Percentiles rank a stretch among this genome's conserved stretches.
Evolutionary conservation across 2,329 filamentous ascomycete species (phyloP).

Genomic region (Tolypocladium nubicola): DNA sequence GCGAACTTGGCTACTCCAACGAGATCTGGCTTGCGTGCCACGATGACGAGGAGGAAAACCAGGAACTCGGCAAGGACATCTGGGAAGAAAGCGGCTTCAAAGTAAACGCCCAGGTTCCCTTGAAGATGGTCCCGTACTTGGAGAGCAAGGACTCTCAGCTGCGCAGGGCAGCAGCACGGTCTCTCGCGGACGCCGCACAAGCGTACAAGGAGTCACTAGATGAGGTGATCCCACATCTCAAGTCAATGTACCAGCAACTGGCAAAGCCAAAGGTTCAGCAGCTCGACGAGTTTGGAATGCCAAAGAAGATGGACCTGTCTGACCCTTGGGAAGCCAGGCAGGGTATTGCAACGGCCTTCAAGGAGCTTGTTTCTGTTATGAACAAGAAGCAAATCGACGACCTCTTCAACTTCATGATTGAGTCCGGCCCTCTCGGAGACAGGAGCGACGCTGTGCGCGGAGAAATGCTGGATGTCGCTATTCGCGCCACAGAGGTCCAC

Average conservation of each 20-base stretch:
- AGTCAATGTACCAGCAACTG: constrained; percentile 63
- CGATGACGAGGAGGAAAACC: constrained; percentile 82
- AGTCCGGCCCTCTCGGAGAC: constrained; percentile 79
- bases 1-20: constrained; percentile 73
- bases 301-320: constrained; percentile 72
- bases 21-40: constrained; percentile 92
- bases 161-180: constrained; percentile 70
- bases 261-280: constrained; percentile 75
- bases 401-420: constrained; percentile 79
- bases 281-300: constrained; percentile 90
- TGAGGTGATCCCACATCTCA: constrained; percentile 52
- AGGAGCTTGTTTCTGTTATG: constrained; percentile 65
- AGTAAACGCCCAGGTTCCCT: constrained; percentile 52
- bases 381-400: constrained; percentile 58
- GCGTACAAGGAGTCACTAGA: constrained; percentile 49
- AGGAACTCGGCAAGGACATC: constrained; percentile 71
- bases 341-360: constrained; percentile 80
- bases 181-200: constrained; percentile 64
- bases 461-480: constrained; percentile 88
- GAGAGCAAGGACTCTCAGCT: constrained; percentile 72
- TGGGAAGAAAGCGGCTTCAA: constrained; percentile 90
- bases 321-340: constrained; percentile 90
- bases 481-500: constrained; percentile 67
- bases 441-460: constrained; percentile 64
- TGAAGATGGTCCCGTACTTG: constrained; percentile 66